These are phyloP conservation scores for Trichophyton simii DNA, from an alignment of 2,329 filamentous ascomycete genomes.

Conservation along the genomic window DNA sequence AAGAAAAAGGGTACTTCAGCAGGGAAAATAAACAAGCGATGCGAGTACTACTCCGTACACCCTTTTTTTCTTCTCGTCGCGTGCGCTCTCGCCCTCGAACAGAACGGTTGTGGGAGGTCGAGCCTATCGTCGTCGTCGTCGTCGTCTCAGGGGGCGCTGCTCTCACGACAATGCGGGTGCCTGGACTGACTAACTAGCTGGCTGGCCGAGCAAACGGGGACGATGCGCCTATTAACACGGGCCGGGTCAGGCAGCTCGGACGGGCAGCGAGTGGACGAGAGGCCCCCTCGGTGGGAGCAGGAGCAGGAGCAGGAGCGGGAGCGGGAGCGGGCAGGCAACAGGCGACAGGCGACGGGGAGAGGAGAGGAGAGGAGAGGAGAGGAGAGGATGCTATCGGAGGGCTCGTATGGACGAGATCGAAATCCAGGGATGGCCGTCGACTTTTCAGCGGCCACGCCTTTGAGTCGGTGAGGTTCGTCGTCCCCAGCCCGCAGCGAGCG, in stretches of 20 bases:
- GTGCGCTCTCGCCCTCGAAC: background rate
- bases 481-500: background rate
- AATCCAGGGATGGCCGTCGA: background rate
- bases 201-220: background rate
- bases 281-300: background rate
- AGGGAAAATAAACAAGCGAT: too few species aligned
- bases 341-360: background rate
- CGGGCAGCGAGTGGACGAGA: too few species aligned
- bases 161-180: background rate
- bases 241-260: background rate
- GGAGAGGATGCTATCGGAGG: background rate
- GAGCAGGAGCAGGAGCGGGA: background rate
- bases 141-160: background rate
- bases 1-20: too few species aligned
- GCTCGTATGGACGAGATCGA: constrained; percentile 1
- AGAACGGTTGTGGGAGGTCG: background rate
- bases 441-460: background rate
- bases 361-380: background rate
- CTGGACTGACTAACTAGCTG: background rate
- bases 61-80: background rate
- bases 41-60: too few species aligned
- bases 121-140: background rate
- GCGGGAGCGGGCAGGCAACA: too few species aligned
- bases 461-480: background rate
- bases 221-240: background rate